Evolutionary conservation across 306 rosid genomes (phyloP), one percentile per base, ranked within the genome.

Genomic region (Cucumis cinereus): DNA sequence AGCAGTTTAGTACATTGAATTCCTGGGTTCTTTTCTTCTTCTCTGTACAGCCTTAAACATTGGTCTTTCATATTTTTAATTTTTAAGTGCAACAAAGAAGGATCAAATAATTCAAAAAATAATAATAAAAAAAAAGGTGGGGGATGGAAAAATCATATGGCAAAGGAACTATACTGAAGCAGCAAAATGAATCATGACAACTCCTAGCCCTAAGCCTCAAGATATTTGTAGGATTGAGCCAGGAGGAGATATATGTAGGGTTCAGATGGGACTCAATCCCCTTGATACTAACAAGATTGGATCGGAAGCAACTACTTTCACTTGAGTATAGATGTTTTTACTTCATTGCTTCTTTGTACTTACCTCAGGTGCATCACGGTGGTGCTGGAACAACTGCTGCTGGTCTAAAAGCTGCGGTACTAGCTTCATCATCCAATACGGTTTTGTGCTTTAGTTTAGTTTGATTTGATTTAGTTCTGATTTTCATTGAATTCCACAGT

Each of bases 351-450:
- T 38, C 47, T 72, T 72, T 72, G 53, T 41, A 9, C 47, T 41
- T 85, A 92, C 10, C 47, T 41, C 86, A 92, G 99, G 97, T 95
- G 80, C 99, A 95, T 87, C 99, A 95, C 61, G 99, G 99, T 62
- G 99, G 99, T 80, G 99, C 99, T 76, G 99, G 99, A 87, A 95
- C 99, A 16, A 95, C 99, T 47, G 99, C 99, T 80, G 98, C 99
- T 54, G 99, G 99, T 82, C 85, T 95, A 74, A 92, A 86, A 86
- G 98, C 99, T 79, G 93, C 99, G 12, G 99, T 95, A 90, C 83
- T 80, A 79, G 74, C 59, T 16, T 74, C 24, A 20, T 30, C 19
- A 24, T 43, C 19, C 20, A 7, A 45, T 41, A 20, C 7, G 55
- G 35, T 82, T 81, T 40, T 41, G 13, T 41, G 47, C 30, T 52